Percentiles rank a stretch among this genome's conserved stretches.
Conservation (phyloP, 805 yeast species). For the Metschnikowia cubensis region DNA sequence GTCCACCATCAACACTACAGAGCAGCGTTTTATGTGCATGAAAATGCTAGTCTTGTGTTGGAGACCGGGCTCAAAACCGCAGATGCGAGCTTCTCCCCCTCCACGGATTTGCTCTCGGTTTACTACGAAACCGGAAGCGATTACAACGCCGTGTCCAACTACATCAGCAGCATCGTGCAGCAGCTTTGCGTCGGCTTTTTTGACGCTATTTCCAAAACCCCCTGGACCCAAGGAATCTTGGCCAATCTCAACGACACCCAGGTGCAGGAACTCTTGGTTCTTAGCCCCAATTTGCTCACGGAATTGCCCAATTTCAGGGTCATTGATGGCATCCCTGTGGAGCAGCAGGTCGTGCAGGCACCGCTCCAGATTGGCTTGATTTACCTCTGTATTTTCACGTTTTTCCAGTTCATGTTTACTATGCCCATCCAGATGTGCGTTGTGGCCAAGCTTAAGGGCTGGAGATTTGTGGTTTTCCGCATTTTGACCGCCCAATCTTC, state of each 20-base stretch:
- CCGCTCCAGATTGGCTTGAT: slow-evolving; percentile 32
- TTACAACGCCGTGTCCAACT: slow-evolving; percentile 27
- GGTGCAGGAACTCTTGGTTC: slow-evolving; percentile 7
- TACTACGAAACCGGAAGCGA: slow-evolving; percentile 33
- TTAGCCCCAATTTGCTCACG: slow-evolving; percentile 24
- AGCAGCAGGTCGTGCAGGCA: slow-evolving; percentile 24
- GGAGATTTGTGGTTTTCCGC: slow-evolving; percentile 22
- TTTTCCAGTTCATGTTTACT: slow-evolving; percentile 31
- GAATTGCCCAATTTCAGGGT: slow-evolving; percentile 21
- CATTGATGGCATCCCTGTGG: slow-evolving; percentile 25
- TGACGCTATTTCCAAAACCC: slow-evolving; percentile 17
- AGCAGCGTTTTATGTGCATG: slow-evolving; percentile 28
- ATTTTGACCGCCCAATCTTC: slow-evolving; percentile 27
- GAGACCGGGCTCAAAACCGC: slow-evolving; percentile 18
- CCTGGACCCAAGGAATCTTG: slow-evolving; percentile 18
- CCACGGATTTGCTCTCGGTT: slow-evolving; percentile 21
- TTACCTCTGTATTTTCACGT: slow-evolving; percentile 30
- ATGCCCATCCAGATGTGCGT: slow-evolving; percentile 25
- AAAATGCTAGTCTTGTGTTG: slow-evolving; percentile 27
- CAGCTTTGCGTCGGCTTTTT: slow-evolving; percentile 16
- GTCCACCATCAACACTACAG: slow-evolving; percentile 31
- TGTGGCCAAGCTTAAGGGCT: slow-evolving; percentile 25
- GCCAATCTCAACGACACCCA: slow-evolving; percentile 10
- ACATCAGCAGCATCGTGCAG: slow-evolving; percentile 18
- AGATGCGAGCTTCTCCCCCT: slow-evolving; percentile 17